These are phyloP conservation scores for Septoria linicola DNA, from an alignment of 2,329 filamentous ascomycete genomes.

Conservation along the genomic window DNA sequence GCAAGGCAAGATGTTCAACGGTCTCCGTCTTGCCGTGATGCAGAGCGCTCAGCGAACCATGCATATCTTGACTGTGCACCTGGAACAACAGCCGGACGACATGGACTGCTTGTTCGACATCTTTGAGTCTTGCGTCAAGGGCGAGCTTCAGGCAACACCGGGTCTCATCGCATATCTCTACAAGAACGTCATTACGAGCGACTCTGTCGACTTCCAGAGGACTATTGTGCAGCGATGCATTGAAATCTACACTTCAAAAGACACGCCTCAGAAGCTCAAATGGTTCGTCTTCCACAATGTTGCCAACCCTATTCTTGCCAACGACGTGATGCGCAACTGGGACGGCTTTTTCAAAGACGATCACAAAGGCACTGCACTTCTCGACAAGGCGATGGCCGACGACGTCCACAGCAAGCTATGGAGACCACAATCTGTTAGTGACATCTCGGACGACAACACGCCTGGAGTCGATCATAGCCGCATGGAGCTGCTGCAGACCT, in stretches of 20 bases:
- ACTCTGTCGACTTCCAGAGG: constrained; percentile 83
- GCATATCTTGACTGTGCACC: constrained; percentile 75
- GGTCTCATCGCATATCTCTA: constrained; percentile 81
- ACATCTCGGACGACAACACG: constrained; percentile 73
- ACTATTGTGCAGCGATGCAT: constrained; percentile 79
- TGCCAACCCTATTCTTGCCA: constrained; percentile 92
- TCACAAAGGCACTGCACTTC: constrained; percentile 65
- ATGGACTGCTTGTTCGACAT: constrained; percentile 79
- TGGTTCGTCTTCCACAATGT: constrained; percentile 88
- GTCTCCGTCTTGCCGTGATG: constrained; percentile 77
- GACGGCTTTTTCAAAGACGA: constrained; percentile 52
- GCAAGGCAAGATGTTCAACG: constrained; percentile 65
- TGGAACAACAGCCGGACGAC: constrained; percentile 64
- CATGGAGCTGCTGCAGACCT: constrained; percentile 93
- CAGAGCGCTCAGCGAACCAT: constrained; percentile 89
- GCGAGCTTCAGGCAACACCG: constrained; percentile 76
- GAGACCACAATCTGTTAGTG: constrained; percentile 77
- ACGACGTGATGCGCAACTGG: constrained; percentile 89
- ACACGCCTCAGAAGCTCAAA: constrained; percentile 82
- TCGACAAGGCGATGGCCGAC: constrained; percentile 85
- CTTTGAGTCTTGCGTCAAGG: constrained; percentile 78
- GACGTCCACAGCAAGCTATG: constrained; percentile 89
- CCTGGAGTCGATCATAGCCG: constrained; percentile 93
- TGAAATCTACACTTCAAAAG: constrained; percentile 78
- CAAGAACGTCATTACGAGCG: constrained; percentile 74